Conservation (phyloP, 345 rosid genomes). For the Euclidium syriacum region DNA sequence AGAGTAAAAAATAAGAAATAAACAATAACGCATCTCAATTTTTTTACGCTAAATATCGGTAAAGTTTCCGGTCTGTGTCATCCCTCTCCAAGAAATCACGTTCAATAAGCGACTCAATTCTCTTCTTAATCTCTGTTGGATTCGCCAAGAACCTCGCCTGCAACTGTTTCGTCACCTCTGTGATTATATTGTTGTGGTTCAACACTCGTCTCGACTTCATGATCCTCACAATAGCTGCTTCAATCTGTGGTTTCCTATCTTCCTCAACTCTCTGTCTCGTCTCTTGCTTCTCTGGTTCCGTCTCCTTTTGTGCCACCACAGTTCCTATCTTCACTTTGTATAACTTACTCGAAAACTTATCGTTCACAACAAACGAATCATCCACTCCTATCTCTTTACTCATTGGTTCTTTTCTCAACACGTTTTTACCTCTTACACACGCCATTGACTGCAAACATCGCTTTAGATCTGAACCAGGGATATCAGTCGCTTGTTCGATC, state of each 20-base stretch:
- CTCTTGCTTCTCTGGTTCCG: constrained; percentile 98
- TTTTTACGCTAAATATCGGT: constrained; percentile 82
- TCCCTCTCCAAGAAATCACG: constrained; percentile 99
- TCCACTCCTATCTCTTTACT: constrained; percentile 91
- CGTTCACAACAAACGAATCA: constrained; percentile 77
- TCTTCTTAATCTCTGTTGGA: constrained; percentile 93
- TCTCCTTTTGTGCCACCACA: constrained; percentile 94
- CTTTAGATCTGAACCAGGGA: constrained; percentile 79
- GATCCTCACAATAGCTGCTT: constrained; percentile 96
- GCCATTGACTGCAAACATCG: constrained; percentile 95
- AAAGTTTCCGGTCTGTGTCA: constrained; percentile 70
- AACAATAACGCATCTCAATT: no score
- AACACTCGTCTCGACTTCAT: constrained; percentile 95
- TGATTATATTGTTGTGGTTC: constrained; percentile 89
- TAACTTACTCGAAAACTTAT: constrained; percentile 89
- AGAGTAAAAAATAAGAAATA: no score
- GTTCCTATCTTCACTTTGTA: constrained; percentile 98
- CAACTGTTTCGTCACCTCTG: constrained; percentile 95
- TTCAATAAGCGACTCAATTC: constrained; percentile 96
- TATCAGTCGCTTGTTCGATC: constrained; percentile 89
- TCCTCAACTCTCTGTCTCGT: constrained; percentile 98
- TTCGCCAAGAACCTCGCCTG: constrained; percentile 92
- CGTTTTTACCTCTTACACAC: constrained; percentile 87
- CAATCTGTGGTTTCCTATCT: constrained; percentile 97
- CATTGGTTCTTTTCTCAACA: constrained; percentile 95